phyloP scores from a whole-genome alignment of 2,329 filamentous ascomycete species.

The Dactylellina parvicollis region DNA sequence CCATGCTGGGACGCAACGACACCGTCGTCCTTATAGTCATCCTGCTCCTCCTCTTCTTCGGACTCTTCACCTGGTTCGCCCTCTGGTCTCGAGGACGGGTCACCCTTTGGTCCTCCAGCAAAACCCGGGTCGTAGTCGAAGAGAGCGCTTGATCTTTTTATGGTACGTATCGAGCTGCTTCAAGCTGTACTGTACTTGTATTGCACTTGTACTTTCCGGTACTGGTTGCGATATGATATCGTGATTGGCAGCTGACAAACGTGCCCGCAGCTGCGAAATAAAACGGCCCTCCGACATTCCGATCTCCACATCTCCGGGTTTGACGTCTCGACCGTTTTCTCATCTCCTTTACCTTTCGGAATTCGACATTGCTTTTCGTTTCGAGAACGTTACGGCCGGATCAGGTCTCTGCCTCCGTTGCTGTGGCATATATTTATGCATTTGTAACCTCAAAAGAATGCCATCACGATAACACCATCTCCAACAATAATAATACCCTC shows the following conservation, averaged over 20 bases:
- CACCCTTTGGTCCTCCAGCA: conserved; percentile 16
- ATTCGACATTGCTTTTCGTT: neutral
- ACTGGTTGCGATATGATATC: too few relatives aligned
- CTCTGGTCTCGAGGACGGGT: conserved; percentile 19
- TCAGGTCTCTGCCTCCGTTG: neutral
- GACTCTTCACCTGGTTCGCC: conserved; percentile 24
- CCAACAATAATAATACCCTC: neutral
- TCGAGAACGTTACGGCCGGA: neutral
- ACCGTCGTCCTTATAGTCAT: conserved; percentile 49
- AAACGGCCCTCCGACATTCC: too few relatives aligned
- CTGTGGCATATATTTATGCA: neutral
- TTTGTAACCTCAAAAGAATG: neutral
- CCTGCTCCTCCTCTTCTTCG: conserved; percentile 48
- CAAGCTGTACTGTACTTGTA: too few relatives aligned
- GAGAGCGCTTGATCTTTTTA: neutral
- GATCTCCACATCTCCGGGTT: neutral
- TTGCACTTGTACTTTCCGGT: too few relatives aligned
- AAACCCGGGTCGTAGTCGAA: conserved; percentile 5
- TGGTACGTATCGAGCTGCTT: neutral
- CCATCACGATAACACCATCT: neutral
- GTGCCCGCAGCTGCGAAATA: too few relatives aligned
- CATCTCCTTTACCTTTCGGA: too few relatives aligned
- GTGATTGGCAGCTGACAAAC: conserved; percentile 38
- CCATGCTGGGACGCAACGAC: conserved; percentile 45
- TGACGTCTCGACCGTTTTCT: neutral